Conservation (phyloP, 305 asterid genomes). For the Ajuga reptans region DNA sequence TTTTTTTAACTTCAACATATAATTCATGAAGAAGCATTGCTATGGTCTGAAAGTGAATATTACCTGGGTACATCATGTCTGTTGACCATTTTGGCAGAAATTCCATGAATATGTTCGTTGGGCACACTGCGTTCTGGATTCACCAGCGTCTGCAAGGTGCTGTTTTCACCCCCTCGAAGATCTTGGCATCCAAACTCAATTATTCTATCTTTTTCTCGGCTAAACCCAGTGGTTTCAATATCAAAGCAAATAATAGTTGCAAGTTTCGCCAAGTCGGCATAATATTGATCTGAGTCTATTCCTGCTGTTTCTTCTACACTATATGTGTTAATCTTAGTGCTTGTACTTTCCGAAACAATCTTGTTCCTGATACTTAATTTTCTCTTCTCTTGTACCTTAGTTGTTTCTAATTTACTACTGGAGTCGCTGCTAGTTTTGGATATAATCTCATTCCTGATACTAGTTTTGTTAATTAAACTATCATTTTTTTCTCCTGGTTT, state of each 20-base stretch:
- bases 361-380: constrained; percentile 32
- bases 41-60: constrained; percentile 15
- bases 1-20: background rate
- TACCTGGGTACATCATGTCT: constrained; percentile 72
- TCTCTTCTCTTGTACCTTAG: constrained; percentile 28
- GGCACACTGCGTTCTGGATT: constrained; percentile 63
- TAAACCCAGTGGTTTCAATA: constrained; percentile 85
- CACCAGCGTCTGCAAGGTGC: constrained; percentile 80
- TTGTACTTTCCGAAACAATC: constrained; percentile 33
- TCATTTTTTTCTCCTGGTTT: constrained; percentile 40
- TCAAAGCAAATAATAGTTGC: constrained; percentile 62
- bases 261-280: constrained; percentile 49
- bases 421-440: constrained; percentile 28
- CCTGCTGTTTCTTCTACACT: constrained; percentile 30
- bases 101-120: constrained; percentile 55
- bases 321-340: constrained; percentile 22
- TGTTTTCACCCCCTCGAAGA: constrained; percentile 78
- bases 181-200: constrained; percentile 87
- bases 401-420: constrained; percentile 24
- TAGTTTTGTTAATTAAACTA: constrained; percentile 28
- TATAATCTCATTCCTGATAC: constrained; percentile 32
- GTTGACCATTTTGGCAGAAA: constrained; percentile 65
- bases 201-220: constrained; percentile 49
- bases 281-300: constrained; percentile 37
- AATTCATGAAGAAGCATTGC: background rate